Conservation (phyloP, 805 yeast species). For the Yamadazyma sp. region DNA sequence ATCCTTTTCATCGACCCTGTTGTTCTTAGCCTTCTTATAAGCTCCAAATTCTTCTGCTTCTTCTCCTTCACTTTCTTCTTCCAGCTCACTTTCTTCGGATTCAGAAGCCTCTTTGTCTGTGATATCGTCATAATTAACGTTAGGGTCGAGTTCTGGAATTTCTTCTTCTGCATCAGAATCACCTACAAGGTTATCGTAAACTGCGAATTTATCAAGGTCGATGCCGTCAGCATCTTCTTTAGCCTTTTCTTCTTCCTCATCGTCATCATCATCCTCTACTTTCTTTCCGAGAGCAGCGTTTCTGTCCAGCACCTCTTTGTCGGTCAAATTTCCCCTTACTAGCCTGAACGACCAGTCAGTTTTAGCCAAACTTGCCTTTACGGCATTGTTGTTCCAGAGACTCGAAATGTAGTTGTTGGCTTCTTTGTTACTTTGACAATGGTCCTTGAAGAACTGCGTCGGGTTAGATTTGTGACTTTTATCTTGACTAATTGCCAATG, state of each 20-base stretch:
- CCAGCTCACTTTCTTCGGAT: constrained; percentile 39
- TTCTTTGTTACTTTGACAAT: constrained; percentile 39
- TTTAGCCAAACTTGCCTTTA: constrained; percentile 36
- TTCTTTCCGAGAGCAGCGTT: constrained; percentile 17
- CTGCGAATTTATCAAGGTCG: constrained; percentile 29
- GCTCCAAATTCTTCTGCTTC: constrained; percentile 21
- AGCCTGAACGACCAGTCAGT: constrained; percentile 47
- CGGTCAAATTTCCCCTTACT: constrained; percentile 46
- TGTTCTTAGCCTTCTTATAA: too few species aligned
- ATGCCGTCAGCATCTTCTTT: constrained; percentile 19
- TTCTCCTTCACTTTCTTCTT: constrained; percentile 13
- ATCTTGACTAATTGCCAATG: constrained; percentile 24
- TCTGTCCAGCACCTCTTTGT: constrained; percentile 34
- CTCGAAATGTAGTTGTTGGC: constrained; percentile 49
- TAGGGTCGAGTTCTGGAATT: constrained; percentile 30
- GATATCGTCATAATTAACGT: constrained; percentile 53
- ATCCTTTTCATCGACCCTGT: constrained; percentile 6
- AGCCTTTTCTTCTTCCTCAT: constrained; percentile 21
- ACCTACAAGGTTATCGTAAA: constrained; percentile 43
- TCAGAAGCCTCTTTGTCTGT: constrained; percentile 66
- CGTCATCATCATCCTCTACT: constrained; percentile 3
- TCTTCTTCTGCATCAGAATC: constrained; percentile 24
- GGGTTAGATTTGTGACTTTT: constrained; percentile 43
- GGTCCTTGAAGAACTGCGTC: constrained; percentile 41
- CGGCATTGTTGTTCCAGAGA: constrained; percentile 44